Percentiles rank a stretch among this genome's conserved stretches.
phyloP scores from a whole-genome alignment of 805 yeast genomes.

The Kurtzmaniella fragi region DNA sequence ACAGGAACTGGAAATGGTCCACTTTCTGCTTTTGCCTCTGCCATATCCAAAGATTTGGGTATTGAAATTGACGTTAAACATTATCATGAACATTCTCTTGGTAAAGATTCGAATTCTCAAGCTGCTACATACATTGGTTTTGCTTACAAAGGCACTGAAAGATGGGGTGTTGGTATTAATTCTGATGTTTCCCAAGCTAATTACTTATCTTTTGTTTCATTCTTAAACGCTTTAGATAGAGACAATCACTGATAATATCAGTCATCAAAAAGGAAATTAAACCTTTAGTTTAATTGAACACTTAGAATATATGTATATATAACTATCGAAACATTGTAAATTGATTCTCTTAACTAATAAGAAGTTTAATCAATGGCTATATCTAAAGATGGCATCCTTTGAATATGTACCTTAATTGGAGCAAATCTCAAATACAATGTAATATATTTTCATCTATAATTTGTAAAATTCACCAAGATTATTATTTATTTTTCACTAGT shows the following conservation, averaged over 20 bases:
- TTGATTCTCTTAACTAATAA: no score
- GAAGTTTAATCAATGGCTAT: no score
- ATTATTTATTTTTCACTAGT: background rate
- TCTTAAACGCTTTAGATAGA: conserved; percentile 45
- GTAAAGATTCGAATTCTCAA: conserved; percentile 63
- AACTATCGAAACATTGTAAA: no score
- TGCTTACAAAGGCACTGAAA: conserved; percentile 27
- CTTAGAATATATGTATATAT: no score
- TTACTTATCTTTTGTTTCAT: conserved; percentile 60
- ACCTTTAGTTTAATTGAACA: no score
- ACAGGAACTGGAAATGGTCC: conserved; percentile 75
- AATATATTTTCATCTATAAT: no score
- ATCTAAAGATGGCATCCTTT: no score
- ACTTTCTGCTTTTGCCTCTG: conserved; percentile 67
- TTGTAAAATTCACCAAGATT: no score
- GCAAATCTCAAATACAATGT: no score
- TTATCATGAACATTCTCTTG: conserved; percentile 70
- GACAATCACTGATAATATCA: background rate
- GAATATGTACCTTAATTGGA: no score
- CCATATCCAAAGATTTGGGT: conserved; percentile 49
- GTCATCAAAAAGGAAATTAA: no score
- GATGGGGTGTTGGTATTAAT: conserved; percentile 43
- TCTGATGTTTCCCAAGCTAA: conserved; percentile 41
- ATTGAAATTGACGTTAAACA: conserved; percentile 56
- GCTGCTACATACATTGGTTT: conserved; percentile 72